A percentile compares a stretch with the other conserved stretches of the same genome.
These are phyloP conservation scores for Bertia moriformis DNA, from an alignment of 2,329 filamentous ascomycete species.

Conservation along the genomic window DNA sequence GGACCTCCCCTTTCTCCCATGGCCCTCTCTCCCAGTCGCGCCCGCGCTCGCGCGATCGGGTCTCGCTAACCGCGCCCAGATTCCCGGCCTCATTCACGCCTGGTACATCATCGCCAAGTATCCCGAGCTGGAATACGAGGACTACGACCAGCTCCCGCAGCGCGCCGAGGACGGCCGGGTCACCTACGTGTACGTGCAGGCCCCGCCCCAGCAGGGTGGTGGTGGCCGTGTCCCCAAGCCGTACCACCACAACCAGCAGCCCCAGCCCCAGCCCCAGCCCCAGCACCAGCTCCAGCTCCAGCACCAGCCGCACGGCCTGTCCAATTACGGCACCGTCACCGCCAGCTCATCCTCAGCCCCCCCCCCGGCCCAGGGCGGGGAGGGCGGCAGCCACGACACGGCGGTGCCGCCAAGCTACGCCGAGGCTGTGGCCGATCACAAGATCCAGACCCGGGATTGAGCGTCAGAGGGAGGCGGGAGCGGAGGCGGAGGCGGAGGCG, in stretches of 20 bases:
- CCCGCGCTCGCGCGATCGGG: background rate
- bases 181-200: conserved; percentile 64
- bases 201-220: conserved; percentile 22
- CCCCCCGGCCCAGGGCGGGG: conserved; percentile 23
- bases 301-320: too few relatives aligned
- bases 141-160: conserved; percentile 49
- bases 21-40: background rate
- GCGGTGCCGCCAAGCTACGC: conserved; percentile 74
- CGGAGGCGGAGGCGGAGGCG: too few relatives aligned
- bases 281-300: conserved; percentile 12
- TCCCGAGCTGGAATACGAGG: conserved; percentile 60
- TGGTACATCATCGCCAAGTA: conserved; percentile 96
- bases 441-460: conserved; percentile 61
- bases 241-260: conserved; percentile 17
- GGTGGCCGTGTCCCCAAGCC: conserved; percentile 13
- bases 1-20: too few relatives aligned
- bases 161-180: conserved; percentile 45
- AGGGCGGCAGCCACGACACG: too few relatives aligned
- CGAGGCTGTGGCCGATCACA: conserved; percentile 82
- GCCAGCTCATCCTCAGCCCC: conserved; percentile 12
- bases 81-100: conserved; percentile 82
- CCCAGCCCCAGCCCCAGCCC: conserved; percentile 8
- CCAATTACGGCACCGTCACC: conserved; percentile 9
- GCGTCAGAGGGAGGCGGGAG: too few relatives aligned
- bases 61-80: too few relatives aligned